Percentiles rank a stretch among this genome's conserved stretches.
Evolutionary conservation across 805 yeast genomes (phyloP).

Genomic region (Ogataea methanolica): DNA sequence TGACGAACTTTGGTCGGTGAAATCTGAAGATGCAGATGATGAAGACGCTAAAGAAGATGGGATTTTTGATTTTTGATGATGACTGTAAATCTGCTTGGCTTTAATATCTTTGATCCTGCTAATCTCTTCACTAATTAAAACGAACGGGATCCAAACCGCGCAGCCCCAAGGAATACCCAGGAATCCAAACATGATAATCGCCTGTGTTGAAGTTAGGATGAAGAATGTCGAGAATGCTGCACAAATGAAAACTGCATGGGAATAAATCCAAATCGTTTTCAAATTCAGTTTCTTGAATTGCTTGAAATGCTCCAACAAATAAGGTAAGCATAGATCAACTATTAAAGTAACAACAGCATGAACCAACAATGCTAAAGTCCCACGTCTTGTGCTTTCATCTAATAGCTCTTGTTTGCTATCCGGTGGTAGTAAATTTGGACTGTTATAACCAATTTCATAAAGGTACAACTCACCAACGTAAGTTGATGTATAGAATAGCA

Average conservation of each 20-base stretch:
- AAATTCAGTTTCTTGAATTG: slow-evolving; percentile 20
- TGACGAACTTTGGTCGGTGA: too few relatives aligned
- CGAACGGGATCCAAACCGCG: slow-evolving; percentile 66
- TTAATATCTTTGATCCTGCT: slow-evolving; percentile 47
- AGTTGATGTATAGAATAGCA: slow-evolving; percentile 60
- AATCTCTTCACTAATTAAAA: slow-evolving; percentile 53
- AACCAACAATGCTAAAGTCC: slow-evolving; percentile 45
- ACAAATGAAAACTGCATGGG: slow-evolving; percentile 46
- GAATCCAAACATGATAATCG: slow-evolving; percentile 45
- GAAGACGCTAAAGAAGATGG: too few relatives aligned
- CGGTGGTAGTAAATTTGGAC: slow-evolving; percentile 37
- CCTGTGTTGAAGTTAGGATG: slow-evolving; percentile 35
- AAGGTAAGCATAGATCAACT: slow-evolving; percentile 42
- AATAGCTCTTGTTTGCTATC: slow-evolving; percentile 28
- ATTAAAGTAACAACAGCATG: slow-evolving; percentile 45
- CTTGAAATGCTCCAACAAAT: slow-evolving; percentile 27
- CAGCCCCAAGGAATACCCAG: slow-evolving; percentile 63
- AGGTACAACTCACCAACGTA: slow-evolving; percentile 58
- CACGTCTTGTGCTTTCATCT: slow-evolving; percentile 47
- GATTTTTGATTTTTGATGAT: slow-evolving; percentile 9
- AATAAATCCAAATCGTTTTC: slow-evolving; percentile 42
- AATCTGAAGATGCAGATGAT: too few relatives aligned
- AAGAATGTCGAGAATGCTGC: slow-evolving; percentile 46
- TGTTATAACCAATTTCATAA: slow-evolving; percentile 34
- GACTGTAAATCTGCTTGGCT: slow-evolving; percentile 23